phyloP scores from a whole-genome alignment of 176 grass and related monocot species.

The Oryza rufipogon region DNA sequence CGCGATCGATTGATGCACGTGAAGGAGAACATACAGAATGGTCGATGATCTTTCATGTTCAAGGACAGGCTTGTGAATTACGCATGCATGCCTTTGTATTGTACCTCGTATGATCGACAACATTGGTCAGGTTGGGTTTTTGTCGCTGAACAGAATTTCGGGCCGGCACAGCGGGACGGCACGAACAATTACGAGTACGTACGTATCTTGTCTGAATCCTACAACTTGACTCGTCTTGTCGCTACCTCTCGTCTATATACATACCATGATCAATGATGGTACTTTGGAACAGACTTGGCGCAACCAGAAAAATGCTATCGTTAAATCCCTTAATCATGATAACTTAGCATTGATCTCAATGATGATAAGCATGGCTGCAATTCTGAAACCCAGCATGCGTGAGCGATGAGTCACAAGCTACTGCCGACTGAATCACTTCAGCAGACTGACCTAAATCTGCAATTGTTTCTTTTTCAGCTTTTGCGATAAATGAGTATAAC shows the following conservation, averaged over 20 bases:
- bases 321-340: background rate
- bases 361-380: background rate
- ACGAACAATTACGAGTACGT: background rate
- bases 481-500: background rate
- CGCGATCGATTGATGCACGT: background rate
- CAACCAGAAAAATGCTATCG: background rate
- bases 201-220: background rate
- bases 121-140: slow-evolving; percentile 4
- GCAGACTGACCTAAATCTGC: background rate
- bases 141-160: background rate
- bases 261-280: background rate
- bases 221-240: background rate
- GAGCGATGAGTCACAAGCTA: background rate
- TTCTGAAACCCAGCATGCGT: background rate
- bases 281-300: background rate
- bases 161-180: background rate
- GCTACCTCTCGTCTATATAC: background rate
- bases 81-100: background rate
- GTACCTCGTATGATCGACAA: background rate
- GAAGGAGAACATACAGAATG: background rate
- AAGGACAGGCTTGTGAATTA: background rate
- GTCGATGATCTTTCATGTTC: background rate
- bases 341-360: background rate
- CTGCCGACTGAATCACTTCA: no score
- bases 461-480: background rate